These are phyloP conservation scores for Nigrospora oryzae DNA, from an alignment of 2,329 filamentous ascomycete species.

Conservation along the genomic window DNA sequence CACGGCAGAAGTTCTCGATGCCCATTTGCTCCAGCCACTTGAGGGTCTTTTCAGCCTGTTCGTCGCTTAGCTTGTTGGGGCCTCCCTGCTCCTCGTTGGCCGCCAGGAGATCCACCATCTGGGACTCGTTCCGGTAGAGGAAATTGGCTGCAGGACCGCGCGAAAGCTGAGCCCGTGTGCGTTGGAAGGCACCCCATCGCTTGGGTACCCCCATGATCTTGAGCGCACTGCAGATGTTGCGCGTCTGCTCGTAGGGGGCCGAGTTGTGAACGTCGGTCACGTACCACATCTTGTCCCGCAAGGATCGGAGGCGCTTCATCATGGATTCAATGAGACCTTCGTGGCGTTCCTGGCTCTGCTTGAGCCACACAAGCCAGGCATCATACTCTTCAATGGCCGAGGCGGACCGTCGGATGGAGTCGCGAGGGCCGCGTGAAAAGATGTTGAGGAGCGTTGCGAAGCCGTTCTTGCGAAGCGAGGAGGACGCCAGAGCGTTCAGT, in stretches of 20 bases:
- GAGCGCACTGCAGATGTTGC: constrained; percentile 76
- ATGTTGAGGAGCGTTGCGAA: constrained; percentile 66
- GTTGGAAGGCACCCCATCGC: constrained; percentile 42
- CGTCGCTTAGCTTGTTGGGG: constrained; percentile 91
- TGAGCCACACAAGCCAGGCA: constrained; percentile 75
- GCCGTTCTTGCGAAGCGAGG: constrained; percentile 56
- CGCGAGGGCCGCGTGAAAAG: constrained; percentile 62
- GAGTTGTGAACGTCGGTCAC: constrained; percentile 90
- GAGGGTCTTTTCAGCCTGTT: constrained; percentile 78
- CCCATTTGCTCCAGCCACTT: constrained; percentile 75
- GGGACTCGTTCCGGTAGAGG: constrained; percentile 72
- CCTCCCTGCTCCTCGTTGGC: constrained; percentile 78
- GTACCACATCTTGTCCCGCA: constrained; percentile 98
- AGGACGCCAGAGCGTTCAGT: constrained; percentile 53
- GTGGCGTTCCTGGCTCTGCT: constrained; percentile 71
- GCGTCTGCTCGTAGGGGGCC: constrained; percentile 76
- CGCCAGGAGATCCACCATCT: constrained; percentile 80
- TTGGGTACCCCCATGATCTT: constrained; percentile 78
- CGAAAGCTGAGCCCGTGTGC: constrained; percentile 36
- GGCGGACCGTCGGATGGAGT: constrained; percentile 60
- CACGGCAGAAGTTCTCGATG: constrained; percentile 88
- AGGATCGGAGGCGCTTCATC: constrained; percentile 62
- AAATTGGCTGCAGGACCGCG: constrained; percentile 49
- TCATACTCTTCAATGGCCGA: constrained; percentile 72
- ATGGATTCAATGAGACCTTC: constrained; percentile 67